Percentiles rank a stretch among this genome's conserved stretches.
These are phyloP conservation scores for Ilex paraguariensis DNA, from an alignment of 305 asterid genomes.

Conservation along the genomic window DNA sequence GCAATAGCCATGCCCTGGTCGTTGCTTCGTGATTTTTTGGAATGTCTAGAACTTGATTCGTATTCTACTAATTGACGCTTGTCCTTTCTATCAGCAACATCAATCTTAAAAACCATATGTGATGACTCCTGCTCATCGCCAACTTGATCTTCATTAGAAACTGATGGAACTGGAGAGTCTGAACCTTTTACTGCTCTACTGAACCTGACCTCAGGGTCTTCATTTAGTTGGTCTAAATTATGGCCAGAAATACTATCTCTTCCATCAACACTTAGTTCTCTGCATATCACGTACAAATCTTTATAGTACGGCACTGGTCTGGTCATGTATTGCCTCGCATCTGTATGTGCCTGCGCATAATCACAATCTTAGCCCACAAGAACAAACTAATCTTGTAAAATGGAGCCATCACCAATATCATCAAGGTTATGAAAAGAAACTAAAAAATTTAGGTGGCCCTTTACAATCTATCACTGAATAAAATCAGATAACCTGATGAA, in stretches of 20 bases:
- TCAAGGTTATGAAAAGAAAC: no score
- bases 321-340: constrained; percentile 31
- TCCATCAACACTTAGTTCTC: constrained; percentile 18
- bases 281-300: constrained; percentile 26
- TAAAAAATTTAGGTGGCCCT: no score
- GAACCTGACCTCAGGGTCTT: constrained; percentile 9
- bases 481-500: not conserved
- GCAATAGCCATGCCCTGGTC: constrained; percentile 19
- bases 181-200: not conserved
- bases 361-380: not conserved
- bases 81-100: constrained; percentile 9
- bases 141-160: constrained; percentile 15
- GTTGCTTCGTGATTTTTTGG: constrained; percentile 19
- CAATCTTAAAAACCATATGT: constrained; percentile 5
- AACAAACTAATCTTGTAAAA: no score
- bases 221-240: constrained; percentile 7
- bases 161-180: constrained; percentile 25
- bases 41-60: constrained; percentile 9
- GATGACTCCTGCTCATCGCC: constrained; percentile 14
- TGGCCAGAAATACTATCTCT: constrained; percentile 12
- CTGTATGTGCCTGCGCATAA: constrained; percentile 25
- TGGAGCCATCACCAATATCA: no score
- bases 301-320: constrained; percentile 24
- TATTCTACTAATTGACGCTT: constrained; percentile 16
- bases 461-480: not conserved